Evolutionary conservation across 2,329 filamentous ascomycete genomes (phyloP), one percentile per base, ranked within the genome.

Genomic region (Ophiostoma quercus): DNA sequence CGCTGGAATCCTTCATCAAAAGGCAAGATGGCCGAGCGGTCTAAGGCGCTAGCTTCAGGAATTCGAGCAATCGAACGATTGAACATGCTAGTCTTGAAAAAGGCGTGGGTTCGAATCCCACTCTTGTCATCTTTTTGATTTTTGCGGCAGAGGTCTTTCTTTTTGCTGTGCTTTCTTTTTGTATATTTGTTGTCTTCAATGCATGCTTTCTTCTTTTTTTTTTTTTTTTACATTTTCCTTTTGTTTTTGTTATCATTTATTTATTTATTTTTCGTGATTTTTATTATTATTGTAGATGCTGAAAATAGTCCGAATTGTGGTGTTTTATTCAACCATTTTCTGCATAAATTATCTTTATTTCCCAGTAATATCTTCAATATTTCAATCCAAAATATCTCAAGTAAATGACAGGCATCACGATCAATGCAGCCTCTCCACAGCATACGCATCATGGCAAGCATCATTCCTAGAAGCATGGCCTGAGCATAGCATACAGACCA

Each of bases 11-110:
- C 6, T 37, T 4, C 14, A 63, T 37, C 25, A 19, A 63, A 14
- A 62, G 69, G 69, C 62, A 70, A 70, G 69, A 70, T 70, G 69
- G 69, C 69, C 69, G 69, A 70, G 69, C 69, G 69, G 69, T 68
- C 69, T 68, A 70, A 70, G 69, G 69, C 69, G 69, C 69, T 70
- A 63, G 60, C 60, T 63, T 63, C 60, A 63, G 60, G 60, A 63
- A 63, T 7, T 63, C 14, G 32, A 63, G 60, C 16, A 63, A 63
- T 63, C 32, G 60, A 63, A 16, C 32, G 12, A 51, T 37, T 41
- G 67, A 62, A 68, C 69, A 71, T 71, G 69, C 67, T 71, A 71
- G 69, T 71, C 57, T 71, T 32, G 69, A 51, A 71, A 71, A 34
- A 71, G 66, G 69, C 69, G 66, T 67, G 68, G 68, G 68, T 70